Conservation (phyloP, 2,329 filamentous ascomycete genomes). For the Aspergillus novofumigatus region DNA sequence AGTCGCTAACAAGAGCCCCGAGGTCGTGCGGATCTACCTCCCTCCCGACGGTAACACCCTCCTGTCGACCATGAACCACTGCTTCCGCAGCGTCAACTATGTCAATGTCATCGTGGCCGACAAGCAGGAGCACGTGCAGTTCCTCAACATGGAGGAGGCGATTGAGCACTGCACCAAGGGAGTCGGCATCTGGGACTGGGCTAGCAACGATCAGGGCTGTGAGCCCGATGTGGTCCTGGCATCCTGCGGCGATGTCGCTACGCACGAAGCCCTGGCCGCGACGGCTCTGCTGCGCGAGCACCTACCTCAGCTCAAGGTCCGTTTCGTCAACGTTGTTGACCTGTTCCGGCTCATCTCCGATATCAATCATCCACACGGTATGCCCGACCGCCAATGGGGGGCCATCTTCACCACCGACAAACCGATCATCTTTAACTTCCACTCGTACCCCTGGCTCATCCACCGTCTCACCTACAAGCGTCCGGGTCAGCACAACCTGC, state of each 20-base stretch:
- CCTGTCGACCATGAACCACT: conserved; percentile 72
- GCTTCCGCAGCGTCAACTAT: conserved; percentile 68
- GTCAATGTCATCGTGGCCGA: conserved; percentile 78
- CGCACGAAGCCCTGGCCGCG: conserved; percentile 69
- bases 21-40: conserved; percentile 76
- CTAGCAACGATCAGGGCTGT: conserved; percentile 63
- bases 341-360: conserved; percentile 73
- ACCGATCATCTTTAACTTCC: conserved; percentile 79
- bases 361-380: conserved; percentile 67
- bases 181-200: conserved; percentile 72
- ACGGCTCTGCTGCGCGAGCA: conserved; percentile 68
- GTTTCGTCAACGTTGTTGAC: conserved; percentile 76
- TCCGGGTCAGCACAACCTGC: conserved; percentile 62
- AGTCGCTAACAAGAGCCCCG: conserved; percentile 73
- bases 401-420: conserved; percentile 68
- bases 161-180: conserved; percentile 75
- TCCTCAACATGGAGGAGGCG: conserved; percentile 67
- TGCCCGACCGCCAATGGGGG: conserved; percentile 62
- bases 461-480: conserved; percentile 74
- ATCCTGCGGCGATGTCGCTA: conserved; percentile 69
- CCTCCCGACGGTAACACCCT: conserved; percentile 76
- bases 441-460: conserved; percentile 76
- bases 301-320: conserved; percentile 68
- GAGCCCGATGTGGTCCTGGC: conserved; percentile 76
- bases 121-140: conserved; percentile 75